Evolutionary conservation across 495 filamentous ascomycete species (phyloP).

Genomic region (Jackrogersella multiformis): DNA sequence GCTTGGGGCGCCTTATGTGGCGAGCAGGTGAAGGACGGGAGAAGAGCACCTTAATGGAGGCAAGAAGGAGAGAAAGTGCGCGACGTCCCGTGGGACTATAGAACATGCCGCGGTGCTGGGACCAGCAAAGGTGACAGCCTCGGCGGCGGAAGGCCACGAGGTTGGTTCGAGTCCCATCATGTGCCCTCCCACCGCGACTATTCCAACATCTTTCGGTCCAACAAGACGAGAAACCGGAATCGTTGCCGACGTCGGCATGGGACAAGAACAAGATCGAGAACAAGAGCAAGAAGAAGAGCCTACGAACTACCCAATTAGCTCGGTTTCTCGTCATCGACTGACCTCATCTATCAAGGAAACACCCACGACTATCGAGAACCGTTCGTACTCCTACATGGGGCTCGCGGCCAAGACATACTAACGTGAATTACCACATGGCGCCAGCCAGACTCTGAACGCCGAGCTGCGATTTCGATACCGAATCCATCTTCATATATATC

Average conservation of each 20-base stretch:
- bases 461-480: background rate
- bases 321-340: background rate
- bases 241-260: background rate
- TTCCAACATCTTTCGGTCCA: background rate
- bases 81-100: background rate
- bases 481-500: background rate
- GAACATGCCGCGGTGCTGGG: background rate
- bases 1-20: background rate
- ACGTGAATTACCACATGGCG: background rate
- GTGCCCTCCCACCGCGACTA: background rate
- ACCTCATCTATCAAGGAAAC: background rate
- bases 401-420: background rate
- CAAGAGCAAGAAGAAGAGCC: too few relatives aligned
- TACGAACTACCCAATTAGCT: too few relatives aligned
- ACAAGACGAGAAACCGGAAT: constrained; percentile 4
- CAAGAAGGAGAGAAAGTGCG: background rate
- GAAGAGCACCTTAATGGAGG: background rate
- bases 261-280: too few relatives aligned
- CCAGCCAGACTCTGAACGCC: background rate
- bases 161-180: background rate
- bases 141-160: background rate
- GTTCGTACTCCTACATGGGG: background rate
- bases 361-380: background rate
- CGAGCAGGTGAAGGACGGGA: background rate
- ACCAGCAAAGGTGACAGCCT: background rate